Evolutionary conservation across 106 monocot species (phyloP), one percentile per base, ranked within the genome.

Genomic region (Amphibolis antarctica): DNA sequence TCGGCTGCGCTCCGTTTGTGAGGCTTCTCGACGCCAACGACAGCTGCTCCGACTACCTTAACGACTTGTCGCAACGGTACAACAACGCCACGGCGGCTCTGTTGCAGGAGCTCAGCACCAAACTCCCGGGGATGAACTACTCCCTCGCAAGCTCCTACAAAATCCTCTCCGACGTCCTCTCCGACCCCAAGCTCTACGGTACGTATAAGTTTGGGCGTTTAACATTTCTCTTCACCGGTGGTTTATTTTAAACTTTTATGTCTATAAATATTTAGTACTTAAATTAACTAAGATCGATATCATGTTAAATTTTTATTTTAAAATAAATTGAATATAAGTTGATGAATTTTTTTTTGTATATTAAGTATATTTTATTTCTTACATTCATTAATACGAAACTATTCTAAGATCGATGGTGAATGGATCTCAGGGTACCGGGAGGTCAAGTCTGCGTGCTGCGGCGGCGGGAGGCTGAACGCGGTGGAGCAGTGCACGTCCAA

Each of bases 1-100:
- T 77, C 19, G 67, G 77, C 0, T 77, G 77, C 53, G 15, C 18
- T 15, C 77, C 77, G 6, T 21, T 17, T 5, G 6, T 67, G 1
- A 65, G 71, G 30, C 15, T 23, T 0, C 1, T 0, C 9, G 46
- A 9, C 20, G 53, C 71, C 13, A 44, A n/a, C 1, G 67, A 62
- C 1, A 54, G 24, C 12, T 76, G 76, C 58, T 10, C 57, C n/a
- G 51, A 65, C 0, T 49, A 66, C 14, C 28, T 71, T 21, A 77
- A 77, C 31, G 22, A 66, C 11, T 24, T 66, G 0, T 20, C 71
- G 14, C 28, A 0, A 9, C 28, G 50, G 19, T 45, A 66, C 27
- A 60, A 66, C 49, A 46, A 62, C 0, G 66, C 53, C 27, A 71
- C 61, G 11, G 21, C 44, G 55, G 17, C 11, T 17, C 14, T 55